Evolutionary conservation across 2,329 filamentous ascomycete species (phyloP).

Genomic region (Drechslera avenae): DNA sequence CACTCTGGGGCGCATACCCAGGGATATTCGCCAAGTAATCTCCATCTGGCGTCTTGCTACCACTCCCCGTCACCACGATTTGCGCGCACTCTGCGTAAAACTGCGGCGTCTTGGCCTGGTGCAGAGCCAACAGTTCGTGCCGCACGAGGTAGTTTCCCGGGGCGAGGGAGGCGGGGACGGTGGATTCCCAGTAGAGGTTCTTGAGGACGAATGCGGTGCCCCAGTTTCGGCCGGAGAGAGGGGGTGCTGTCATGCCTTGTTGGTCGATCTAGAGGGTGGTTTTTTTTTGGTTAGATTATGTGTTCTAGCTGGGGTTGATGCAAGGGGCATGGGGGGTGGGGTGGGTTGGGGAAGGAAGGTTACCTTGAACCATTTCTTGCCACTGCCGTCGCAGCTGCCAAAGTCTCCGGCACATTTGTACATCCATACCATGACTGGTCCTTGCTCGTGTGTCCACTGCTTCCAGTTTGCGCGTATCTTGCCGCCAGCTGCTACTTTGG

Average conservation of each 20-base stretch:
- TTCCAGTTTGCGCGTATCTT: slow-evolving; percentile 60
- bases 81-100: slow-evolving; percentile 65
- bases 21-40: slow-evolving; percentile 54
- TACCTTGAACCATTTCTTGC: slow-evolving; percentile 62
- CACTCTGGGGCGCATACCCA: slow-evolving; percentile 49
- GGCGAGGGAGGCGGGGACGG: slow-evolving; percentile 55
- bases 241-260: slow-evolving; percentile 55
- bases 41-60: slow-evolving; percentile 51
- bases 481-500: slow-evolving; percentile 56
- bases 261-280: slow-evolving; percentile 50
- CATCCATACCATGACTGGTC: slow-evolving; percentile 63
- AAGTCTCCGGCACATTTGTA: slow-evolving; percentile 57
- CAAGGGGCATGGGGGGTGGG: not conserved
- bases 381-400: slow-evolving; percentile 57
- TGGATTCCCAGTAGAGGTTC: slow-evolving; percentile 59
- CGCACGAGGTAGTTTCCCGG: slow-evolving; percentile 48
- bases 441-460: slow-evolving; percentile 65
- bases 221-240: slow-evolving; percentile 57
- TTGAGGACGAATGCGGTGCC: slow-evolving; percentile 56
- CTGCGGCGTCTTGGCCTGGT: slow-evolving; percentile 58
- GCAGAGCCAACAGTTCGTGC: slow-evolving; percentile 62
- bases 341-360: no score
- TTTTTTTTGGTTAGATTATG: not conserved
- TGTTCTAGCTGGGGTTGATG: not conserved
- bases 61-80: slow-evolving; percentile 58